These are phyloP conservation scores for Raddia distichophylla DNA, from an alignment of 176 grass and related monocot species.

Conservation along the genomic window DNA sequence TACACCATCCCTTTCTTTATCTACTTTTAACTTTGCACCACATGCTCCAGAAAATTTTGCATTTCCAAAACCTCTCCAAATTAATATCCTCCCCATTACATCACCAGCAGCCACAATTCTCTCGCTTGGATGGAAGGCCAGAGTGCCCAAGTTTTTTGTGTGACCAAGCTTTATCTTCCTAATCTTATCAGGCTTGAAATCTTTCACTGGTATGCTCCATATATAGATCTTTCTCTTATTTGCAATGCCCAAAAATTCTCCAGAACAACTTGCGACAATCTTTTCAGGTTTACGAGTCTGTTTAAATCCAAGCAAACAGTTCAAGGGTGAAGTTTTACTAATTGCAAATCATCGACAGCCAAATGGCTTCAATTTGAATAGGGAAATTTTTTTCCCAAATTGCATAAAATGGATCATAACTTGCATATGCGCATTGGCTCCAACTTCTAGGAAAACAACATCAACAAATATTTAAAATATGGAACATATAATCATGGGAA, in stretches of 20 bases:
- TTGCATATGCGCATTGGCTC: neutral
- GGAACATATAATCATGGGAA: neutral
- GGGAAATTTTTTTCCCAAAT: neutral
- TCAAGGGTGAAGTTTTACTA: neutral
- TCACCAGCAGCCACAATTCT: slow-evolving; percentile 84
- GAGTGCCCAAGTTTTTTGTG: slow-evolving; percentile 56
- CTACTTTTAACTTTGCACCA: slow-evolving; percentile 37
- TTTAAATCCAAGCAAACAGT: slow-evolving; percentile 22
- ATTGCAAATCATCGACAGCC: neutral
- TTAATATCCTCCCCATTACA: slow-evolving; percentile 71
- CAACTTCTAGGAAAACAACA: neutral
- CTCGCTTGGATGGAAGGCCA: slow-evolving; percentile 85
- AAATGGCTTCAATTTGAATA: neutral
- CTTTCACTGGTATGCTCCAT: slow-evolving; percentile 64
- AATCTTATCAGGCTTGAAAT: slow-evolving; percentile 65
- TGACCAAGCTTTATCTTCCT: slow-evolving; percentile 86
- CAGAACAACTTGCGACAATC: slow-evolving; percentile 55
- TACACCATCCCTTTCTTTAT: slow-evolving; percentile 77
- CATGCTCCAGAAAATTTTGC: slow-evolving; percentile 51
- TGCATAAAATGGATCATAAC: neutral
- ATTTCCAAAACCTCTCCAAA: slow-evolving; percentile 84
- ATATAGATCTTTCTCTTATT: slow-evolving; percentile 70
- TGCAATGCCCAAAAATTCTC: slow-evolving; percentile 75
- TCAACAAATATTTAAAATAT: neutral
- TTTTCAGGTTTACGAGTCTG: slow-evolving; percentile 74